Evolutionary conservation across 164 flowering plant species (phyloP), one percentile per base, ranked within the genome.

Genomic region (Buxus sempervirens): DNA sequence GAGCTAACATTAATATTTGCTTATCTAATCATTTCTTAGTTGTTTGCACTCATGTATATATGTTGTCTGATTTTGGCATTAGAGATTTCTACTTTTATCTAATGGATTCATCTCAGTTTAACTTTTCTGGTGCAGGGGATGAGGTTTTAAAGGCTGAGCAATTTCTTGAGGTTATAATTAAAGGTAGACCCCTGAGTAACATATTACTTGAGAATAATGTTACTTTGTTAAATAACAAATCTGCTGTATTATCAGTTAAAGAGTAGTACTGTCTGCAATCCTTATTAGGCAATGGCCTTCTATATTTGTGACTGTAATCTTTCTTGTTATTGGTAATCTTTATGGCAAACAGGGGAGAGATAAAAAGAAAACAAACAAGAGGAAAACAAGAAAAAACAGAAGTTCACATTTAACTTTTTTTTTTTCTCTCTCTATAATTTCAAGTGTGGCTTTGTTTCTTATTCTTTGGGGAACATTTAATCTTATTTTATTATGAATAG

Each of bases 91-190:
- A 8, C 18, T 25, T 26, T 58, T 16, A 5, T 48, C 55, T 24
- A 21, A 19, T 42, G 19, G 24, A 20, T n/a, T 28, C n/a, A 14
- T 38, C 38, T 63, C 14, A 48, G 49, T 65, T 59, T 54, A 32
- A 38, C 60, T n/a, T 67, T 68, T 48, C 62, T 73, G 65, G 59
- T 76, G 71, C 86, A 89, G 98, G 98, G 51, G 74, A 76, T 38
- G 83, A 93, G 73, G 69, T 88, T 67, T 57, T 91, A 69, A 85
- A 81, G 84, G 85, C 86, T 42, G 94, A 91, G 77, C 80, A 81
- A 63, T 90, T 91, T 74, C 96, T 91, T 41, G 98, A 93, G 73
- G 74, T 78, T 62, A 42, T 91, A 61, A 93, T 93, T 61, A 80
- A 82, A 87, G 96, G 97, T 93, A 78, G 42, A 26, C 49, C 15